phyloP scores from a whole-genome alignment of 768 basidiomycete species.

The Boletus bicolor region DNA sequence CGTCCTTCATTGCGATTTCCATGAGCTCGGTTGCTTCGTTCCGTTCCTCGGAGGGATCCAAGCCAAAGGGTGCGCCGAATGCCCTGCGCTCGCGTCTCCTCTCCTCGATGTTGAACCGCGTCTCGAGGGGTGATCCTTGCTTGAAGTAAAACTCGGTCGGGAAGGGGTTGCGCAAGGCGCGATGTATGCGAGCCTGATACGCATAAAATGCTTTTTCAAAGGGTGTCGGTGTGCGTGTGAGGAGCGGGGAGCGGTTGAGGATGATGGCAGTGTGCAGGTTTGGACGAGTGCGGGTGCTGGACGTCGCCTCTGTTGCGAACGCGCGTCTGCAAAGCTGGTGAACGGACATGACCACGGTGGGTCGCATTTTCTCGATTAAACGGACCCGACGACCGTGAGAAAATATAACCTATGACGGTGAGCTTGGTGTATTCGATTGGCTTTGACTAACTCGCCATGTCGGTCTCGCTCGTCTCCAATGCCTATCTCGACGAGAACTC shows the following conservation, averaged over 20 bases:
- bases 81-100: slow-evolving; percentile 65
- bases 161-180: slow-evolving; percentile 84
- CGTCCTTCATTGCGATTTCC: slow-evolving; percentile 55
- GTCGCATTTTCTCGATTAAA: background rate
- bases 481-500: slow-evolving; percentile 84
- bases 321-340: slow-evolving; percentile 30
- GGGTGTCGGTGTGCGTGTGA: slow-evolving; percentile 65
- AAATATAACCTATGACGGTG: slow-evolving; percentile 19
- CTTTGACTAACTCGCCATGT: slow-evolving; percentile 43
- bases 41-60: slow-evolving; percentile 41
- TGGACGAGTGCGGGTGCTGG: slow-evolving; percentile 23
- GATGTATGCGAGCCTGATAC: slow-evolving; percentile 80
- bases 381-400: slow-evolving; percentile 30
- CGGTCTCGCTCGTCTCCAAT: slow-evolving; percentile 74
- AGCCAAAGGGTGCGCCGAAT: slow-evolving; percentile 64
- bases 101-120: slow-evolving; percentile 76
- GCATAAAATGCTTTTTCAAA: slow-evolving; percentile 81
- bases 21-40: slow-evolving; percentile 51
- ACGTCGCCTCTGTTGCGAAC: slow-evolving; percentile 42
- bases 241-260: slow-evolving; percentile 72
- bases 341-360: slow-evolving; percentile 13
- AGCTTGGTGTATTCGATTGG: background rate
- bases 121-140: slow-evolving; percentile 80
- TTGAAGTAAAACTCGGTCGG: slow-evolving; percentile 93
- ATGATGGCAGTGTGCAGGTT: slow-evolving; percentile 61